These are phyloP conservation scores for Eucalyptus sideroxylon DNA, from an alignment of 345 rosid genomes.

Conservation along the genomic window DNA sequence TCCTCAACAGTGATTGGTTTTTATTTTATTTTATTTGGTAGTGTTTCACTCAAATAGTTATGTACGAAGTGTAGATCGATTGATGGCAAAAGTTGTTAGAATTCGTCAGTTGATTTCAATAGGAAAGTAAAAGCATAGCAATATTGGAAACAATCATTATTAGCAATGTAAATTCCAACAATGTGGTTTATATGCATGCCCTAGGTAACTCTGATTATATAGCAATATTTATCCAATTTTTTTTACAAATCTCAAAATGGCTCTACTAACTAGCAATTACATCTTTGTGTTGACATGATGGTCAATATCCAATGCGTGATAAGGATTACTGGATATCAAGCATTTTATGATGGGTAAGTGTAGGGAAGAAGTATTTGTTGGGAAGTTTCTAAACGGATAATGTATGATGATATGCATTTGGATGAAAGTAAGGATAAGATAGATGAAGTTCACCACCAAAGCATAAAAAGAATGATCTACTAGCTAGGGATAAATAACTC, in stretches of 20 bases:
- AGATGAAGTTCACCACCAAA: neutral
- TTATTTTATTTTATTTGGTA: too few relatives aligned
- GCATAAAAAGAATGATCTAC: neutral
- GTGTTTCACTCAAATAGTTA: fast-evolving
- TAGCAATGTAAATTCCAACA: neutral
- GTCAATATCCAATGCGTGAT: neutral
- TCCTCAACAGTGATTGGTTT: neutral
- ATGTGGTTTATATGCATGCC: neutral
- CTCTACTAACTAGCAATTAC: neutral
- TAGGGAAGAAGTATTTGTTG: neutral
- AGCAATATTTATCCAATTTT: neutral
- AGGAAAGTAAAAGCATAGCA: neutral
- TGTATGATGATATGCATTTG: neutral
- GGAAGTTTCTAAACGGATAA: neutral
- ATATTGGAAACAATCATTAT: neutral
- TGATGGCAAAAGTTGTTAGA: neutral
- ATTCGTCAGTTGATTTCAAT: neutral
- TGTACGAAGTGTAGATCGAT: neutral
- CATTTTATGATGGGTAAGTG: neutral
- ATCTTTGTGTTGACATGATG: neutral
- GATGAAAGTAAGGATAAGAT: neutral
- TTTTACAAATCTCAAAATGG: neutral
- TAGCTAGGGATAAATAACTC: neutral
- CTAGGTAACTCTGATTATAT: neutral
- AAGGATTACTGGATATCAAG: neutral